These are phyloP conservation scores for Entomortierella lignicola DNA, from an alignment of 192 early-diverging fungal species.

Conservation along the genomic window DNA sequence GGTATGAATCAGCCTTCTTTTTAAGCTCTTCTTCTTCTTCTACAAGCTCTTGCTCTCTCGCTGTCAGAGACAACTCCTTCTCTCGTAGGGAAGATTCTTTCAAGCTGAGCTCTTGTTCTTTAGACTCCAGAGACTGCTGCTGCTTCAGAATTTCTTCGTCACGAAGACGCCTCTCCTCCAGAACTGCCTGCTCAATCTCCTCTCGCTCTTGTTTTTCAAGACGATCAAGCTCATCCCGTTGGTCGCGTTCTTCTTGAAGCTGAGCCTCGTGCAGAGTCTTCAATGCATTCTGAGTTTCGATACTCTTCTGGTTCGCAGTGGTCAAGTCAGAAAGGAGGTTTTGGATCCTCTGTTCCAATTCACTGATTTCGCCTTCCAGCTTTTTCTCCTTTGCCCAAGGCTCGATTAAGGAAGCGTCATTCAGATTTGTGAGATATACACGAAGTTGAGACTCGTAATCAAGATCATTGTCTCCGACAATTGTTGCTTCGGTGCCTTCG, in stretches of 20 bases:
- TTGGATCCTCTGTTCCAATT: slow-evolving; percentile 42
- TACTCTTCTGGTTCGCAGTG: slow-evolving; percentile 23
- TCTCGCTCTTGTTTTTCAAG: slow-evolving; percentile 38
- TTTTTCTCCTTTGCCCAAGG: slow-evolving; percentile 51
- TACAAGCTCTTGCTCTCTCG: slow-evolving; percentile 31
- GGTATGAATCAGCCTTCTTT: slow-evolving; percentile 9
- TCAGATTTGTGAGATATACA: slow-evolving; percentile 22
- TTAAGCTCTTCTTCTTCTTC: slow-evolving; percentile 13
- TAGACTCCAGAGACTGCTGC: slow-evolving; percentile 19
- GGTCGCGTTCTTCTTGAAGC: slow-evolving; percentile 41
- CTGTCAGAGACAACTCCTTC: slow-evolving; percentile 18
- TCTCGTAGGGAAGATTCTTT: slow-evolving; percentile 32
- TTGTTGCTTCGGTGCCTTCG: slow-evolving; percentile 32
- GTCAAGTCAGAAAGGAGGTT: slow-evolving; percentile 21
- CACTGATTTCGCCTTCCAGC: slow-evolving; percentile 37
- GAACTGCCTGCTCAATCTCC: too few species aligned
- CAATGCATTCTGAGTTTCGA: slow-evolving; percentile 13
- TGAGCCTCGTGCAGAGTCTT: slow-evolving; percentile 16
- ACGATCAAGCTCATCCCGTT: slow-evolving; percentile 30
- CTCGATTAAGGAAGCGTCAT: slow-evolving; percentile 38
- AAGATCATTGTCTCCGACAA: slow-evolving; percentile 6
- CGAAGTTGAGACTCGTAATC: slow-evolving; percentile 32
- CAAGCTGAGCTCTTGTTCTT: slow-evolving; percentile 26
- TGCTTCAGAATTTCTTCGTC: slow-evolving; percentile 22
- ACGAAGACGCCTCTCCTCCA: too few species aligned